Evolutionary conservation across 352 stramenopile genomes (phyloP).

Genomic region (Globisporangium solare): DNA sequence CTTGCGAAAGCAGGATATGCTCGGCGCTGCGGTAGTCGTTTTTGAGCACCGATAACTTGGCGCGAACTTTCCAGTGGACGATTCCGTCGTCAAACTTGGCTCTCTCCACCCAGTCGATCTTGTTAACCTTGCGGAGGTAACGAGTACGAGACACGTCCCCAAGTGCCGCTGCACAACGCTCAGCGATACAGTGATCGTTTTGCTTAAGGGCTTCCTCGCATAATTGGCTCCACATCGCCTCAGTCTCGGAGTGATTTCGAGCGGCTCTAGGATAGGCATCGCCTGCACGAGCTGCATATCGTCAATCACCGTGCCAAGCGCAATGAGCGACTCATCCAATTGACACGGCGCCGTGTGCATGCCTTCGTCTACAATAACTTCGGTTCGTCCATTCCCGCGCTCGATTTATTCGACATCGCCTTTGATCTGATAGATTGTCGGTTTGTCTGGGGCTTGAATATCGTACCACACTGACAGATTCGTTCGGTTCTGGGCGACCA

Average conservation of each 20-base stretch:
- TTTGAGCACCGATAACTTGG: constrained; percentile 78
- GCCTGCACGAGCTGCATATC: constrained; percentile 87
- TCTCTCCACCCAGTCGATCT: constrained; percentile 80
- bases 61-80: constrained; percentile 86
- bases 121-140: constrained; percentile 90
- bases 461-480: constrained; percentile 96
- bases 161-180: constrained; percentile 88
- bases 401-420: constrained; percentile 95
- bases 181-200: constrained; percentile 88
- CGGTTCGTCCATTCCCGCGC: constrained; percentile 87
- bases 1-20: constrained; percentile 88
- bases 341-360: constrained; percentile 92
- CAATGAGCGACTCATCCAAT: constrained; percentile 92
- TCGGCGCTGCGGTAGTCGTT: constrained; percentile 90
- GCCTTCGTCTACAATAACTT: constrained; percentile 94
- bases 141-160: constrained; percentile 87
- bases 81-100: constrained; percentile 71
- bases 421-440: constrained; percentile 94
- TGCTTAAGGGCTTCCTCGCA: constrained; percentile 76
- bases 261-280: constrained; percentile 90
- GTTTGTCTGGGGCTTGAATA: constrained; percentile 90
- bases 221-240: constrained; percentile 94
- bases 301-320: constrained; percentile 92
- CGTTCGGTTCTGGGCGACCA: constrained; percentile 91
- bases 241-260: constrained; percentile 90